Conservation (phyloP, 208 protist genomes). For the Crithidia bombi region DNA sequence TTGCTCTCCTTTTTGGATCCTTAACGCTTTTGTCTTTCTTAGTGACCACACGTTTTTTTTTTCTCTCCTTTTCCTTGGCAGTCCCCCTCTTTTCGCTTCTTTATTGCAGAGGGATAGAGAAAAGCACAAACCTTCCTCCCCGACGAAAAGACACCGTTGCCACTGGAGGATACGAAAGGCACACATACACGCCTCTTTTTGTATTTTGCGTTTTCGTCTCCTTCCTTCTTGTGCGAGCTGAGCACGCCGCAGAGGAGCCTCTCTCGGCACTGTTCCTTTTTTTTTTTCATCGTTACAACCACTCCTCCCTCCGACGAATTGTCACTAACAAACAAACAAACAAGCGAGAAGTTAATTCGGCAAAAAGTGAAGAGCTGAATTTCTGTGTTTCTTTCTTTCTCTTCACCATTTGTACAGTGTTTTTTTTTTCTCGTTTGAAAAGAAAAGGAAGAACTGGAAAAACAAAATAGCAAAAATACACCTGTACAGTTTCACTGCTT, state of each 20-base stretch:
- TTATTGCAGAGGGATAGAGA: too few relatives aligned
- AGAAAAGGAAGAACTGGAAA: too few relatives aligned
- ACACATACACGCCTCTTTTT: conserved; percentile 8
- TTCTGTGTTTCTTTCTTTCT: neutral
- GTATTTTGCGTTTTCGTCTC: conserved; percentile 11
- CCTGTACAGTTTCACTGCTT: neutral
- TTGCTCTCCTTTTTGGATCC: neutral
- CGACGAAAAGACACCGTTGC: too few relatives aligned
- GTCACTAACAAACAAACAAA: neutral
- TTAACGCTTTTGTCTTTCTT: neutral
- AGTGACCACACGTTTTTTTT: neutral
- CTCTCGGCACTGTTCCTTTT: too few relatives aligned
- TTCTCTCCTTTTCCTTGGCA: neutral
- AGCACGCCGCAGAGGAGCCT: too few relatives aligned
- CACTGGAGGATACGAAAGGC: neutral
- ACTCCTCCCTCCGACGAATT: neutral
- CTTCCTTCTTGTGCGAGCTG: neutral
- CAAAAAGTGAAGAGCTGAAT: neutral
- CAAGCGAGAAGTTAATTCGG: too few relatives aligned
- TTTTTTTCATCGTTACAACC: too few relatives aligned
- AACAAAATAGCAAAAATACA: neutral
- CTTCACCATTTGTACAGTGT: neutral
- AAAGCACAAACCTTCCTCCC: neutral
- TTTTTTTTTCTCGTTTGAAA: neutral
- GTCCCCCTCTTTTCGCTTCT: too few relatives aligned